phyloP scores from a whole-genome alignment of 208 protist species.

The Acanthamoeba healyi region DNA sequence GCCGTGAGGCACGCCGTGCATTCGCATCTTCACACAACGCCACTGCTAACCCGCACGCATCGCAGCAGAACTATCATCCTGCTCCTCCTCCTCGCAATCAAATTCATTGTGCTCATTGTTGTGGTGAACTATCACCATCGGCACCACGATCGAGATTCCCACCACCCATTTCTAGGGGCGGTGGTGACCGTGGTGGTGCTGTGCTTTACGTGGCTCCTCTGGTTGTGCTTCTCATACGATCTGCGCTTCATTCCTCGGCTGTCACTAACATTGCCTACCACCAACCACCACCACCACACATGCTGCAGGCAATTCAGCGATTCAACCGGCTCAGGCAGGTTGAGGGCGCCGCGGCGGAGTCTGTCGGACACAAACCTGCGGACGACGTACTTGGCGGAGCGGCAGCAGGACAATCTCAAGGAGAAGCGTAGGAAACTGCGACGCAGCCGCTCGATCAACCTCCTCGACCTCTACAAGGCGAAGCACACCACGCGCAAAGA shows the following conservation, averaged over 20 bases:
- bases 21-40: too few relatives aligned
- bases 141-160: too few relatives aligned
- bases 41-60: too few relatives aligned
- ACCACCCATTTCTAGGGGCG: not conserved
- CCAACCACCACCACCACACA: too few relatives aligned
- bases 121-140: not conserved
- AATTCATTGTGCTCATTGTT: not conserved
- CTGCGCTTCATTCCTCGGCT: not conserved
- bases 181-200: not conserved
- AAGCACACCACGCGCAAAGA: slow-evolving; percentile 45
- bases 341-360: not conserved
- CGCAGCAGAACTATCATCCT: not conserved
- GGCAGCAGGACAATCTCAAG: not conserved
- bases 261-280: not conserved
- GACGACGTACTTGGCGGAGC: not conserved
- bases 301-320: not conserved
- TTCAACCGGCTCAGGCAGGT: too few relatives aligned
- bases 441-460: slow-evolving; percentile 50
- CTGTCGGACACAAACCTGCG: slow-evolving; percentile 50
- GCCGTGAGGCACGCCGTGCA: too few relatives aligned
- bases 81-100: not conserved
- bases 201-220: not conserved
- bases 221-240: not conserved
- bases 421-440: slow-evolving; percentile 3
- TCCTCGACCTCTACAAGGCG: slow-evolving; percentile 31